Base-by-base conservation (phyloP, 305 asterid species). In the Stenogyne calaminthoides region DNA sequence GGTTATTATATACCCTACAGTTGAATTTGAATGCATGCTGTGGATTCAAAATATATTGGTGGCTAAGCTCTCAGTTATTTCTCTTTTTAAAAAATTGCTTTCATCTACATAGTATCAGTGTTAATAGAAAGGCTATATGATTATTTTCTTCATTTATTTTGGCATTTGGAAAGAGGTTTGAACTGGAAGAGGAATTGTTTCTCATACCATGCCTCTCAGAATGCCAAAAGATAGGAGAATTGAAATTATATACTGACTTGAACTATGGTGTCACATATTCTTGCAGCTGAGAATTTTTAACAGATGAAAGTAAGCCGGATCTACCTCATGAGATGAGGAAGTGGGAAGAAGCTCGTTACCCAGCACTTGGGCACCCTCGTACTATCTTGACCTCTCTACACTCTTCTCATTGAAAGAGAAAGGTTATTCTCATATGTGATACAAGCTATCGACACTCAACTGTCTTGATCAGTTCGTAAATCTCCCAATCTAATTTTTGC, bases 401-500 rank as follows among this genome's bases (percentile, higher is more conserved):
- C 73, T 83, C 96, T 18, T 91, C 93, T 62, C 74, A 64, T 42
- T n/a, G n/a, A n/a, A n/a, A n/a, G 89, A 82, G 67, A 91, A 85
- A 58, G 97, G 97, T 29, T 91, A 95, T 44, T 64, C 89, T 83
- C 79, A 81, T 88, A 84, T 91, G 97, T 40, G 91, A 89, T 80
- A 91, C 96, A 32, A 89, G 96, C 81, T 81, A 83, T 70, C 86
- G 96, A 2, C 97, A 87, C 80, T 89, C 97, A 89, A 92, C 63
- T 92, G 97, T 72, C 84, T 92, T 0, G 96, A 92, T 73, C 95
- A 88, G 79, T 88, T 72, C 60, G 79, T 61, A 88, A 87, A 73
- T 84, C 91, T 64, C 64, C 84, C 54, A 57, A 77, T 42, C 70
- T 75, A 42, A 54, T 49, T 82, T 14, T 20, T 64, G 10, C 20